Percentiles rank a stretch among this genome's conserved stretches.
phyloP scores from a whole-genome alignment of 1,139 yeast genomes.

The Meyerozyma sp. region DNA sequence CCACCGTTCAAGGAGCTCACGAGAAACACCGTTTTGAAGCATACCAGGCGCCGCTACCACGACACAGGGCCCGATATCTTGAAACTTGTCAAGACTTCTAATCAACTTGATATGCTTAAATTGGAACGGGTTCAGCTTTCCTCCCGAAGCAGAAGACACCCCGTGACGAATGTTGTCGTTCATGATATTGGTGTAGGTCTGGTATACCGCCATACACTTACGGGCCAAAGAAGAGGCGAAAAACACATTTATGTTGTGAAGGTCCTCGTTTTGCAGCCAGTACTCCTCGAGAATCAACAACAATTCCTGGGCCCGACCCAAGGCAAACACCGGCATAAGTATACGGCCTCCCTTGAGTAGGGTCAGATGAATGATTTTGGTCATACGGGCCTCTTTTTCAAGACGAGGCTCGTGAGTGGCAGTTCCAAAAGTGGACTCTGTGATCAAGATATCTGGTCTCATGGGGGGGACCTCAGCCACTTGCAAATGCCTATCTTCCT shows the following conservation, averaged over 20 bases:
- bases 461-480: slow-evolving; percentile 92
- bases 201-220: slow-evolving; percentile 96
- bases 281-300: slow-evolving; percentile 87
- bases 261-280: slow-evolving; percentile 81
- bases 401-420: slow-evolving; percentile 91
- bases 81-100: slow-evolving; percentile 75
- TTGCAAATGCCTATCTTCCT: slow-evolving; percentile 90
- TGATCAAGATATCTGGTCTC: slow-evolving; percentile 83
- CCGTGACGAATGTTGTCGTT: slow-evolving; percentile 80
- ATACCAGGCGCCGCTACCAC: slow-evolving; percentile 97
- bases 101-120: slow-evolving; percentile 82
- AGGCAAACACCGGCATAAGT: slow-evolving; percentile 88
- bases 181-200: slow-evolving; percentile 96
- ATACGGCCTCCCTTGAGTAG: slow-evolving; percentile 88
- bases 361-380: slow-evolving; percentile 79
- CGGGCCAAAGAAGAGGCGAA: slow-evolving; percentile 92
- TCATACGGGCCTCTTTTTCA: slow-evolving; percentile 78
- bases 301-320: slow-evolving; percentile 95
- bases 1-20: slow-evolving; percentile 92
- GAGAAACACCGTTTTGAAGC: slow-evolving; percentile 92
- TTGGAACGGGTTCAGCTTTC: slow-evolving; percentile 70
- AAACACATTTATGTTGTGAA: slow-evolving; percentile 76
- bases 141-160: slow-evolving; percentile 45
- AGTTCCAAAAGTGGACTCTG: slow-evolving; percentile 96
- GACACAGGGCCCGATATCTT: slow-evolving; percentile 93